Evolutionary conservation across 768 basidiomycete species (phyloP).

Genomic region (Neoboletus brunneissimus): DNA sequence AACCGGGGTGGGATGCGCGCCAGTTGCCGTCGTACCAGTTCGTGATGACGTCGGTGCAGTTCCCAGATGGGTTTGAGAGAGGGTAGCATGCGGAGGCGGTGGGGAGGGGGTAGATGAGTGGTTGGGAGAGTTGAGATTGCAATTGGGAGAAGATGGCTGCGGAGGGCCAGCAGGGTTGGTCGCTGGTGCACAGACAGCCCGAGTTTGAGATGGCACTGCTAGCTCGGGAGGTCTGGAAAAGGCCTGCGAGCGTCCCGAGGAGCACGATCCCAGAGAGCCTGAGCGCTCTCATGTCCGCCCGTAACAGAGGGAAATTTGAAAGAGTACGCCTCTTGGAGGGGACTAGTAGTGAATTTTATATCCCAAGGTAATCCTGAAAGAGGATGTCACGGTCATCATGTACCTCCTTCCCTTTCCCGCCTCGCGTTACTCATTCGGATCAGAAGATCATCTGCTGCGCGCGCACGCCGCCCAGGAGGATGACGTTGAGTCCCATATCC

Average conservation of each 20-base stretch:
- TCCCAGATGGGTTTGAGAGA: background rate
- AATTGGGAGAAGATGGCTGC: constrained; percentile 33
- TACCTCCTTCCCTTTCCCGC: background rate
- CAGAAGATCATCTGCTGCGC: no score
- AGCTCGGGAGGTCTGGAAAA: background rate
- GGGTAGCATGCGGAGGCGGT: background rate
- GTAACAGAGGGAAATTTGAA: background rate
- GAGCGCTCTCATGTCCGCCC: background rate
- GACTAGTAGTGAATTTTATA: background rate
- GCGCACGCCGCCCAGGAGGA: no score
- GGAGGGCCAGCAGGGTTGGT: constrained; percentile 44
- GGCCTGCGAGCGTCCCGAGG: background rate
- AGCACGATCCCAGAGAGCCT: background rate
- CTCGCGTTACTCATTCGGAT: background rate
- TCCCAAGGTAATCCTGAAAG: background rate
- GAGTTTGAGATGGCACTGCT: background rate
- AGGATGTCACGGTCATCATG: background rate
- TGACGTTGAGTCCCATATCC: background rate
- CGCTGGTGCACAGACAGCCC: constrained; percentile 38
- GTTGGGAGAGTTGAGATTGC: constrained; percentile 40
- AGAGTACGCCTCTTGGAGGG: background rate
- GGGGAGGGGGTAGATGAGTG: constrained; percentile 37
- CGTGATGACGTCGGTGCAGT: background rate
- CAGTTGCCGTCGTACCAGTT: background rate
- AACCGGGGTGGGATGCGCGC: background rate